A percentile compares a stretch with the other conserved stretches of the same genome.
Evolutionary conservation across 2,329 filamentous ascomycete species (phyloP).

Genomic region (Botrytis byssoidea): DNA sequence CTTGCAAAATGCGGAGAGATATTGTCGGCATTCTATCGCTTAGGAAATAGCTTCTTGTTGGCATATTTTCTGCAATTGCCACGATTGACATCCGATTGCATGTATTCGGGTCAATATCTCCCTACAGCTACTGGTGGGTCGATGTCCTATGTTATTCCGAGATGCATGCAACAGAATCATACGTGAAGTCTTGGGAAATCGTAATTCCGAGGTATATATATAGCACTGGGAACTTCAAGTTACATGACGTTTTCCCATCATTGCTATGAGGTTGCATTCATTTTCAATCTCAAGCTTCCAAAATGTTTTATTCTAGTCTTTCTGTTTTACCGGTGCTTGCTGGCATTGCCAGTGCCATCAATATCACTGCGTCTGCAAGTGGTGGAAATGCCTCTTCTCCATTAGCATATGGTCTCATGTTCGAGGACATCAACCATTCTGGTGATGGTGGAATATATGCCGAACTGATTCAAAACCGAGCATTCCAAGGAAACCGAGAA

Average conservation of each 20-base stretch:
- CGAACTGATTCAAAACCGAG: conserved; percentile 67
- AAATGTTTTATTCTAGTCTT: conserved; percentile 18
- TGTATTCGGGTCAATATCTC: not conserved
- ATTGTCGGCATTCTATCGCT: not conserved
- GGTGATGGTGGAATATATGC: conserved; percentile 51
- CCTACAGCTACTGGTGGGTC: not conserved
- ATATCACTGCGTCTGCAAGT: conserved; percentile 31
- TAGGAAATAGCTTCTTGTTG: not conserved
- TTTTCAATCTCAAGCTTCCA: not conserved
- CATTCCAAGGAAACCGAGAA: conserved; percentile 55
- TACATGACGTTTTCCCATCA: not conserved
- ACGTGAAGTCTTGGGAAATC: conserved; percentile 5
- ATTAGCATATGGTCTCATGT: conserved; percentile 37
- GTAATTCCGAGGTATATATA: conserved; percentile 16
- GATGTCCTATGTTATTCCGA: not conserved
- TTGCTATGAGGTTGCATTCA: not conserved
- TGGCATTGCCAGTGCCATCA: conserved; percentile 30
- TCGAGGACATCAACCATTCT: conserved; percentile 38
- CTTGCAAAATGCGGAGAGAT: not conserved
- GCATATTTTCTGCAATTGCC: not conserved
- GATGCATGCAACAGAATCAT: not conserved
- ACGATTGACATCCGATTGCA: not conserved
- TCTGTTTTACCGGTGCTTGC: conserved; percentile 20
- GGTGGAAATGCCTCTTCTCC: conserved; percentile 36
- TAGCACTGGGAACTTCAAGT: not conserved